Evolutionary conservation across 1,284 basidiomycete species (phyloP).

Genomic region (Heterobasidion annosum): DNA sequence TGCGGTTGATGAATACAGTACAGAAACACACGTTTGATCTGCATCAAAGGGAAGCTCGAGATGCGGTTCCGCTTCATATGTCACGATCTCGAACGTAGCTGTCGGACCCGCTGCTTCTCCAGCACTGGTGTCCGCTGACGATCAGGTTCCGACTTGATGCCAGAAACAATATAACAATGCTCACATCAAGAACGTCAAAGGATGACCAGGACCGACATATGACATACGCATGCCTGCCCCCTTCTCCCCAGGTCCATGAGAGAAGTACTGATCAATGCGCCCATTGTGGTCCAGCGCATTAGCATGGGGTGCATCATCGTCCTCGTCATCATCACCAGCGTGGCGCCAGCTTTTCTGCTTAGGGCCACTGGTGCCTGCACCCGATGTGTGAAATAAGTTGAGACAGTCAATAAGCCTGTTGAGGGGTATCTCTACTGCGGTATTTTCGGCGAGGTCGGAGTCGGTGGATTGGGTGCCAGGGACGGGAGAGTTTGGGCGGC

Average conservation of each 20-base stretch:
- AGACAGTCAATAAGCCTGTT: constrained; percentile 81
- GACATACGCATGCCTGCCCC: constrained; percentile 80
- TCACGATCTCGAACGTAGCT: constrained; percentile 83
- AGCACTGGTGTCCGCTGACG: constrained; percentile 40
- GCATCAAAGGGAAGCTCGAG: constrained; percentile 75
- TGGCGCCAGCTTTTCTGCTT: constrained; percentile 43
- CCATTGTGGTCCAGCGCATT: constrained; percentile 7
- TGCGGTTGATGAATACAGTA: neutral
- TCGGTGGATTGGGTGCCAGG: constrained; percentile 9
- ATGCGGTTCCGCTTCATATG: constrained; percentile 77
- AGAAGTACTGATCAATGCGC: constrained; percentile 45
- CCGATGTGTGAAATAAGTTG: constrained; percentile 85
- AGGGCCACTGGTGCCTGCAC: constrained; percentile 21
- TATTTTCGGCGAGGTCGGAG: constrained; percentile 21
- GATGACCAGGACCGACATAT: constrained; percentile 74
- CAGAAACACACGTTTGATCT: constrained; percentile 46
- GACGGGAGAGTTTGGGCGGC: constrained; percentile 15
- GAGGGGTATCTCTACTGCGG: constrained; percentile 76
- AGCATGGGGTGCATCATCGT: constrained; percentile 22
- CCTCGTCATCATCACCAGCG: constrained; percentile 37
- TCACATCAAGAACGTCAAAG: constrained; percentile 75
- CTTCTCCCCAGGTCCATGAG: constrained; percentile 35
- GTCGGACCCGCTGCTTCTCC: constrained; percentile 81
- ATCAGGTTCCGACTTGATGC: no score
- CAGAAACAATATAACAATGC: constrained; percentile 19